A percentile compares a stretch with the other conserved stretches of the same genome.
These are phyloP conservation scores for Ogataea wickerhamii DNA, from an alignment of 805 yeast species.

Conservation along the genomic window DNA sequence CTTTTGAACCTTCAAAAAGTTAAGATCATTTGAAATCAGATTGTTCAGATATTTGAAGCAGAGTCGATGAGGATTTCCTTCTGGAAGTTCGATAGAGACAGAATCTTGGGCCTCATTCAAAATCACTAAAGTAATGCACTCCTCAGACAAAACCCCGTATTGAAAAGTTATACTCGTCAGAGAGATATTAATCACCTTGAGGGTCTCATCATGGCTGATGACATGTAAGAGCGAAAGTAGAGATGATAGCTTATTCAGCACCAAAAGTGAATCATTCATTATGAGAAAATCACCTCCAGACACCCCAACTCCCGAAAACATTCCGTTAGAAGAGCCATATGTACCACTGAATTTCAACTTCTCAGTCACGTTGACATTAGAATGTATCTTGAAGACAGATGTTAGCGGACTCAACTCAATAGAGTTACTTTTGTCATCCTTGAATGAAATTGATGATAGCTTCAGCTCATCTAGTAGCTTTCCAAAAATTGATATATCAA, in stretches of 20 bases:
- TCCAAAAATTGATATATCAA: slow-evolving; percentile 35
- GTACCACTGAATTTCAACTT: slow-evolving; percentile 19
- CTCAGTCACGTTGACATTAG: slow-evolving; percentile 23
- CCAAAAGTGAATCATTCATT: slow-evolving; percentile 24
- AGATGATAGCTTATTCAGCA: slow-evolving; percentile 28
- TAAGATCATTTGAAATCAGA: slow-evolving; percentile 17
- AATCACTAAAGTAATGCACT: slow-evolving; percentile 26
- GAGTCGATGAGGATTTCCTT: slow-evolving; percentile 28
- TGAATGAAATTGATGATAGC: slow-evolving; percentile 25
- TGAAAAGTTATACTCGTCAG: slow-evolving; percentile 29
- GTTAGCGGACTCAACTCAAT: slow-evolving; percentile 23
- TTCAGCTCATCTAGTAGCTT: slow-evolving; percentile 26
- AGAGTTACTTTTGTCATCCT: slow-evolving; percentile 23
- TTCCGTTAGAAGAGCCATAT: slow-evolving; percentile 3
- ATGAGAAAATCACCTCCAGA: slow-evolving; percentile 14
- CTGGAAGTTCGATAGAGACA: slow-evolving; percentile 26
- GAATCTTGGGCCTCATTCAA: slow-evolving; percentile 20
- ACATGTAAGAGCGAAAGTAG: slow-evolving; percentile 29
- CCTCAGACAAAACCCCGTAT: slow-evolving; percentile 27
- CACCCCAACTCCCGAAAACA: background rate
- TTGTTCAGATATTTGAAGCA: slow-evolving; percentile 25
- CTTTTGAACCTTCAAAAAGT: slow-evolving; percentile 21
- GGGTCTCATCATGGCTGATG: slow-evolving; percentile 25
- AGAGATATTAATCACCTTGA: slow-evolving; percentile 27
- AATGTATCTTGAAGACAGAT: slow-evolving; percentile 30